A percentile compares a stretch with the other conserved stretches of the same genome.
Conservation (phyloP, 768 basidiomycete genomes). For the Pholiota conissans region DNA sequence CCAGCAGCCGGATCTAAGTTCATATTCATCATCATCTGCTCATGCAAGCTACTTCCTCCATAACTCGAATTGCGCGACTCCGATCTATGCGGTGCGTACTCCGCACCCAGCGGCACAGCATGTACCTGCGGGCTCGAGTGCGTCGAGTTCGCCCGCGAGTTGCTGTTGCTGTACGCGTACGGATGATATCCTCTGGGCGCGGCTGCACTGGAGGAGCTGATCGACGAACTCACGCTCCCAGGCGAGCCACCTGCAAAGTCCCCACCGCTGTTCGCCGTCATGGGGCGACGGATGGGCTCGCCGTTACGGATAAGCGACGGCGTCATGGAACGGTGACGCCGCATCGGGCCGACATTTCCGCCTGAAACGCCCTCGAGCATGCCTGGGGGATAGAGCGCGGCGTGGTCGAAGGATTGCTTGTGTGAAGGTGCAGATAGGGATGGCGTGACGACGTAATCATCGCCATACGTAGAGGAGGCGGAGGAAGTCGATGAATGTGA, state of each 20-base stretch:
- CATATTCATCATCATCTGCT: conserved; percentile 46
- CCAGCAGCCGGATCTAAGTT: conserved; percentile 9
- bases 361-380: conserved; percentile 29
- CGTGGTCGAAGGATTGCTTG: conserved; percentile 65
- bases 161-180: conserved; percentile 43
- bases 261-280: conserved; percentile 37
- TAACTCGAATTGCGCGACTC: conserved; percentile 43
- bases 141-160: conserved; percentile 40
- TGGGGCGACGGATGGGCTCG: conserved; percentile 48
- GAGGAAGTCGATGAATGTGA: conserved; percentile 29
- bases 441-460: conserved; percentile 17
- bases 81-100: conserved; percentile 31
- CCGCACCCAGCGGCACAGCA: conserved; percentile 32
- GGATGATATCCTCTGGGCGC: conserved; percentile 58
- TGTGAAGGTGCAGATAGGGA: conserved; percentile 71
- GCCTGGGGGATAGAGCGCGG: conserved; percentile 46
- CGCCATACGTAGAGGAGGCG: conserved; percentile 21
- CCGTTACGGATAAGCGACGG: conserved; percentile 59
- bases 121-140: conserved; percentile 48
- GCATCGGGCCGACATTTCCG: conserved; percentile 54
- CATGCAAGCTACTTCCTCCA: conserved; percentile 32
- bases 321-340: conserved; percentile 77
- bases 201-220: conserved; percentile 29
- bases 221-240: conserved; percentile 26
- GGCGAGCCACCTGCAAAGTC: conserved; percentile 26